Percentiles rank a stretch among this genome's conserved stretches.
These are phyloP conservation scores for Diplodia scrobiculata DNA, from an alignment of 2,329 filamentous ascomycete genomes.

Conservation along the genomic window DNA sequence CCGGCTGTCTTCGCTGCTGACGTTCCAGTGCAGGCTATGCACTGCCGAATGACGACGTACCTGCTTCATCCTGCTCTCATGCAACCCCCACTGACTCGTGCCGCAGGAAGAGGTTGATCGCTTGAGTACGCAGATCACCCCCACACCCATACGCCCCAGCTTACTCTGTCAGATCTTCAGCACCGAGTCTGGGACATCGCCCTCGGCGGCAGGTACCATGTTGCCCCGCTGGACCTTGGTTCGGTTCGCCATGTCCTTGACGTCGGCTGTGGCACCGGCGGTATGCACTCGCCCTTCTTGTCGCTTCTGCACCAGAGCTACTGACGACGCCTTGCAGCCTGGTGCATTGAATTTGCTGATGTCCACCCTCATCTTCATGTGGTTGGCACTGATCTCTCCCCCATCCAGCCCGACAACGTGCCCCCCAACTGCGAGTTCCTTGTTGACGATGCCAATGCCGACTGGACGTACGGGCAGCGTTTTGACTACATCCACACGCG, in stretches of 20 bases:
- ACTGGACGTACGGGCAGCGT: constrained; percentile 56
- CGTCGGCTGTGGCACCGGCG: constrained; percentile 35
- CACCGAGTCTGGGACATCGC: constrained; percentile 35
- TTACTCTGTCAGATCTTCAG: constrained; percentile 33
- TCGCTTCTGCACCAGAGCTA: too few species aligned
- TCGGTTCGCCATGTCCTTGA: constrained; percentile 34
- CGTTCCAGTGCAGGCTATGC: constrained; percentile 32
- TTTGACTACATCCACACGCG: constrained; percentile 61
- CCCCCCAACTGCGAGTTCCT: constrained; percentile 37
- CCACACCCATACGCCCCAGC: not conserved
- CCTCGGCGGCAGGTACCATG: constrained; percentile 33
- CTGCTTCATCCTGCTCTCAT: not conserved
- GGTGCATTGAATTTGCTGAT: constrained; percentile 33
- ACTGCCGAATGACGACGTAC: constrained; percentile 36
- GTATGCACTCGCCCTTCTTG: constrained; percentile 8
- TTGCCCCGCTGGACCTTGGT: constrained; percentile 32
- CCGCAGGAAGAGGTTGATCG: constrained; percentile 35
- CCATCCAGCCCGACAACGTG: constrained; percentile 36
- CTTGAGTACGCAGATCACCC: constrained; percentile 27
- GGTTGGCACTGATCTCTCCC: constrained; percentile 39
- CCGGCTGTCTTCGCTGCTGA: not conserved
- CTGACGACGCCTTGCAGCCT: constrained; percentile 14
- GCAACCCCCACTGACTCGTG: not conserved
- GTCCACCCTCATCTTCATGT: constrained; percentile 33
- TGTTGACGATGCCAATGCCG: constrained; percentile 43